Evolutionary conservation across 805 yeast genomes (phyloP).

Genomic region (Metschnikowia hibisci): DNA sequence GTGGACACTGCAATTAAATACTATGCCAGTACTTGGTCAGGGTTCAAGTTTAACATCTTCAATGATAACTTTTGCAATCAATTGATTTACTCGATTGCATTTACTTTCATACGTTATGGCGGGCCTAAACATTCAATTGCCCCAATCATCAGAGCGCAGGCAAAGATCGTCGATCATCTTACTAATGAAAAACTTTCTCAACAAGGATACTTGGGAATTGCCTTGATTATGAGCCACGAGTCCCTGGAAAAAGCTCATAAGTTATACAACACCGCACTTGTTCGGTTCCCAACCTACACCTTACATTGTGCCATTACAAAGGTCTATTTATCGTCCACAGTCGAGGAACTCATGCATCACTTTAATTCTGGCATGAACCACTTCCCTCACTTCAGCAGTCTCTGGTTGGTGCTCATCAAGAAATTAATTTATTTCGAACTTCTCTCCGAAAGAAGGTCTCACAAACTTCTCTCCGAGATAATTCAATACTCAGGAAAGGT

Average conservation of each 20-base stretch:
- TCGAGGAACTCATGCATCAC: conserved; percentile 33
- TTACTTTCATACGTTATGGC: conserved; percentile 12
- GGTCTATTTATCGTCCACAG: conserved; percentile 26
- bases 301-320: conserved; percentile 23
- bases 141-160: conserved; percentile 27
- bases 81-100: conserved; percentile 23
- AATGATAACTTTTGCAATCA: conserved; percentile 16
- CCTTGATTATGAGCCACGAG: conserved; percentile 24
- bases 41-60: conserved; percentile 19
- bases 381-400: conserved; percentile 22
- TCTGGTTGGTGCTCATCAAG: conserved; percentile 36
- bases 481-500: conserved; percentile 18
- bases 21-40: conserved; percentile 20
- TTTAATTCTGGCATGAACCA: conserved; percentile 29
- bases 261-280: conserved; percentile 26
- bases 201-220: conserved; percentile 36
- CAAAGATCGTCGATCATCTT: conserved; percentile 22
- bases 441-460: conserved; percentile 26
- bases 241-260: conserved; percentile 25
- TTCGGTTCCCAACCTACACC: conserved; percentile 23
- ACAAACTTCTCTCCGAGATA: conserved; percentile 25
- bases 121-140: conserved; percentile 4
- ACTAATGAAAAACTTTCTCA: conserved; percentile 22
- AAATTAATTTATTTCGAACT: conserved; percentile 32
- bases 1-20: conserved; percentile 10